Evolutionary conservation across 768 basidiomycete species (phyloP).

Genomic region (Rhodosporidiobolus odoratus): DNA sequence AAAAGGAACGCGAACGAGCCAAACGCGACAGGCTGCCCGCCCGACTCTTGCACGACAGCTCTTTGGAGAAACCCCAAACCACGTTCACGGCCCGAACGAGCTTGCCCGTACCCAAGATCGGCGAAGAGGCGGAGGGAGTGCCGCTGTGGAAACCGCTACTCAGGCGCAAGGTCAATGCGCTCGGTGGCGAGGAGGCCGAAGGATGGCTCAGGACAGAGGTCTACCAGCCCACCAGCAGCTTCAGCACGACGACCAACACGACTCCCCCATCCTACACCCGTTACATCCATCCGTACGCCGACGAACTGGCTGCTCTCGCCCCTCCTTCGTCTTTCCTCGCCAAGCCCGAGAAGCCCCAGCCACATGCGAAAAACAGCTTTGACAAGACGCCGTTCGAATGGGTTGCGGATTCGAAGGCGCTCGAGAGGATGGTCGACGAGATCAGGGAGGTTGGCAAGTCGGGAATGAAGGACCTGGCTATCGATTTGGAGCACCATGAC

Average conservation of each 20-base stretch:
- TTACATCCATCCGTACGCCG: constrained; percentile 34
- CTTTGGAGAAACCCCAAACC: constrained; percentile 76
- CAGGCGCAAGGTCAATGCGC: constrained; percentile 71
- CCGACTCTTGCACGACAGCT: constrained; percentile 63
- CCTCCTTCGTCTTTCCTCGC: constrained; percentile 32
- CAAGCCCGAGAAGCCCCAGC: constrained; percentile 16
- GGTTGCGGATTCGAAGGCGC: constrained; percentile 57
- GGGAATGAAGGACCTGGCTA: constrained; percentile 63
- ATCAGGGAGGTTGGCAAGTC: constrained; percentile 46
- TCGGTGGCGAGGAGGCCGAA: constrained; percentile 45
- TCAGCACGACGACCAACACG: constrained; percentile 15
- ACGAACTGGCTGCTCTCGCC: constrained; percentile 20
- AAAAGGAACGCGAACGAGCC: neutral
- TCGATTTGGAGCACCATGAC: constrained; percentile 92
- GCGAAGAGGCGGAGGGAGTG: constrained; percentile 55
- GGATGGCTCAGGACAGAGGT: constrained; percentile 63
- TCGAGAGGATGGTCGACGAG: constrained; percentile 62
- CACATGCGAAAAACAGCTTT: constrained; percentile 49
- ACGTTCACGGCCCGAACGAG: constrained; percentile 56
- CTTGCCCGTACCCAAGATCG: neutral
- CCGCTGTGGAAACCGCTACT: constrained; percentile 65
- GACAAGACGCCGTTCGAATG: constrained; percentile 65
- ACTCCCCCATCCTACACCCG: constrained; percentile 19
- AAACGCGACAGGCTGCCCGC: constrained; percentile 23
- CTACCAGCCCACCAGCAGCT: constrained; percentile 26